Evolutionary conservation across 2,329 filamentous ascomycete species (phyloP).

Genomic region (Fusarium nelsonii): DNA sequence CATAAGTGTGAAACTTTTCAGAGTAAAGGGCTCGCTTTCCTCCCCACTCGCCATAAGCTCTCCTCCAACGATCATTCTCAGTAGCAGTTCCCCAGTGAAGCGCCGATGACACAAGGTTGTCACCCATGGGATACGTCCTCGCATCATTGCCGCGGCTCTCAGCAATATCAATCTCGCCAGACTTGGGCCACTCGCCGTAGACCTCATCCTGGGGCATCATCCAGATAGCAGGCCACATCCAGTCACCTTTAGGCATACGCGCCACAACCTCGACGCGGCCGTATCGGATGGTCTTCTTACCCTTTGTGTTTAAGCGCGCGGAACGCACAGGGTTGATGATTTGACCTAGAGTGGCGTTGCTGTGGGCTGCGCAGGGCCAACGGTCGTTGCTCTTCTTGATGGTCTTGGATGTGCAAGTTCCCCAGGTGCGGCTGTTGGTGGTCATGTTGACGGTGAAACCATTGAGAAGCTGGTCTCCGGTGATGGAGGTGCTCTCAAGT

Average conservation of each 20-base stretch:
- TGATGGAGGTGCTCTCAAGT: constrained; percentile 46
- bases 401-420: constrained; percentile 55
- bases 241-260: constrained; percentile 65
- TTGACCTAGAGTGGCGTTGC: constrained; percentile 57
- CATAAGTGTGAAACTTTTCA: constrained; percentile 61
- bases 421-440: constrained; percentile 46
- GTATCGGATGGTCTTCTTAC: constrained; percentile 61
- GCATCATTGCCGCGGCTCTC: constrained; percentile 63
- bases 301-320: constrained; percentile 58
- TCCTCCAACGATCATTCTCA: constrained; percentile 50
- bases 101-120: constrained; percentile 56
- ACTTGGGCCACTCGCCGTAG: constrained; percentile 64
- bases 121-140: constrained; percentile 49
- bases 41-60: constrained; percentile 49
- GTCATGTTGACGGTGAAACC: constrained; percentile 60
- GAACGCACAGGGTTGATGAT: constrained; percentile 64
- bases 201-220: constrained; percentile 59
- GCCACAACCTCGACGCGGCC: constrained; percentile 66
- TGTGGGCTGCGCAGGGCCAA: constrained; percentile 54
- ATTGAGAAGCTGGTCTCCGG: constrained; percentile 52
- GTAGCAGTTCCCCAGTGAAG: constrained; percentile 59
- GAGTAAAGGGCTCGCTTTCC: constrained; percentile 53
- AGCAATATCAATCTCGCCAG: constrained; percentile 67
- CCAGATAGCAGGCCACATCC: constrained; percentile 66
- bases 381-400: constrained; percentile 31